phyloP scores from a whole-genome alignment of 1,284 basidiomycete species.

The Moniliophthora roreri region DNA sequence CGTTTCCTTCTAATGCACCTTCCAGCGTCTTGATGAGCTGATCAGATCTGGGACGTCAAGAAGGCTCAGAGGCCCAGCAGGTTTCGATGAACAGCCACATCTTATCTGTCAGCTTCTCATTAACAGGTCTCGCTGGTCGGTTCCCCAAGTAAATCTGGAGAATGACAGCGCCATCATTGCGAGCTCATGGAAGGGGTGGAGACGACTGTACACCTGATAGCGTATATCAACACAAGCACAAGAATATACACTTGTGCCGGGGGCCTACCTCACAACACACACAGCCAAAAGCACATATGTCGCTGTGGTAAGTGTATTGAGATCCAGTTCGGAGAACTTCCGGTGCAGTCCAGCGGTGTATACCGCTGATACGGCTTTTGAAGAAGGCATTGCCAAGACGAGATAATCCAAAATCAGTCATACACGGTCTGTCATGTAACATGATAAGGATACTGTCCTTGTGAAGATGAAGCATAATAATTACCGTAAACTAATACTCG shows the following conservation, averaged over 20 bases:
- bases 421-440: neutral
- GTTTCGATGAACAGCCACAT: too few species aligned
- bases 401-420: neutral
- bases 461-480: neutral
- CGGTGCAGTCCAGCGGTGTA: neutral
- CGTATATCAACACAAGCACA: neutral
- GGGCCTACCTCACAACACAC: slow-evolving; percentile 46
- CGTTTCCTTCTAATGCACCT: too few species aligned
- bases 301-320: neutral
- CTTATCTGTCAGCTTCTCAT: too few species aligned
- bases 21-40: too few species aligned
- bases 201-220: neutral
- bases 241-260: neutral
- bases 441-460: neutral
- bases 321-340: neutral
- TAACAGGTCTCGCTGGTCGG: neutral
- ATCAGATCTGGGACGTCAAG: too few species aligned
- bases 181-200: neutral
- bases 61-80: too few species aligned
- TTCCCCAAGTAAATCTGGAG: too few species aligned
- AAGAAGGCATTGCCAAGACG: neutral
- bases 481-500: neutral
- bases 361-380: neutral
- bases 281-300: slow-evolving; percentile 16
- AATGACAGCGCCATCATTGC: neutral